Evolutionary conservation across 208 protist species (phyloP), one percentile per base, ranked within the genome.

Genomic region (Crithidia expoeki): DNA sequence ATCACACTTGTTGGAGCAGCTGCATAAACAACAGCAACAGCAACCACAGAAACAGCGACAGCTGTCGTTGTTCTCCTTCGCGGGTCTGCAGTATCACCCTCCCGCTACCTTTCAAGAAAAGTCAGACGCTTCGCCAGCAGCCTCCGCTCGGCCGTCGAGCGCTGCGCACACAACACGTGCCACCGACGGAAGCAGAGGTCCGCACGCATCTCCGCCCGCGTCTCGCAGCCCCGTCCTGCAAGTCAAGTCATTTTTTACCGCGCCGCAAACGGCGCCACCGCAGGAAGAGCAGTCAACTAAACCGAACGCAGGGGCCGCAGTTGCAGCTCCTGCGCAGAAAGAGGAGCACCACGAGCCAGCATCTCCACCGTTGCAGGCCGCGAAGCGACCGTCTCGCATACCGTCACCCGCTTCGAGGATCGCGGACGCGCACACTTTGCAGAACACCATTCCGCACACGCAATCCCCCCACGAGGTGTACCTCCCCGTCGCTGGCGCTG

Each of bases 381-480:
- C 14, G 42, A 9, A 47, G 42, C 42, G 42, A 17, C 42, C 42
- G 4, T 9, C 42, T 2, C 47, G 47, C 21, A 30, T 9, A 14
- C 47, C 47, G 5, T 52, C 47, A 14, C 47, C 47, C 6, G 44
- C 44, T n/a, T 4, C 21, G 21, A 4, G 4, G 2, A 4, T 16
- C 23, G n/a, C 5, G 28, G 47, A 28, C 21, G 21, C 47, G 30
- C 28, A n/a, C 46, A 28, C 30, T 28, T 21, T 32, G 21, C 17
- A 23, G 38, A 17, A 52, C 21, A 23, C 47, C 4, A 23, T 16
- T 1, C 30, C 25, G 10, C n/a, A 28, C 12, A 30, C 42, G 46
- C 61, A 44, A 11, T 67, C 47, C 4, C 49, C 61, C 7, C 47
- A 32, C 33, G 61, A 55, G 2, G 47, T 44, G 61, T 55, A 65